Evolutionary conservation across 345 rosid genomes (phyloP), one percentile per base, ranked within the genome.

Genomic region (Eucalyptus pauciflora): DNA sequence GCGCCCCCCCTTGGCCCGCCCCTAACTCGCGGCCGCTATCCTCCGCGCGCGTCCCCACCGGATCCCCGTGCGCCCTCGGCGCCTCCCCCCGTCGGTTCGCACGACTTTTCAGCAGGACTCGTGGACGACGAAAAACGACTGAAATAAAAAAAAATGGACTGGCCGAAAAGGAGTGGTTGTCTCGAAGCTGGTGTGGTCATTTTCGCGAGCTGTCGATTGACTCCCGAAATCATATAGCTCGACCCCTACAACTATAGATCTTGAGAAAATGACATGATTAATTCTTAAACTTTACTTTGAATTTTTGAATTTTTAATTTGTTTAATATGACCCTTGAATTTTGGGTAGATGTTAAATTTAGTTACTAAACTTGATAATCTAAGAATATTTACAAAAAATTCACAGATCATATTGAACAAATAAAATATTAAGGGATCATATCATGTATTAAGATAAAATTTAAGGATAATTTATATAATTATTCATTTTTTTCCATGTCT

Each of bases 231-330:
- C 83, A 37, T 5, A 7, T 37, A 37, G 83, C 27, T 71, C 24
- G 46, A 71, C 13, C 48, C 83, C 83, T 4, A 41, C 27, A 41
- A 76, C 27, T 10, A 11, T 6, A 41, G 83, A 76, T 69, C 0
- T 7, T 1, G 62, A 24, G 62, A 56, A 56, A 56, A 56, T 56
- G 62, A 56, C 13, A 56, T 22, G 0, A 52, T 18, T 18, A 52
- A 18, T 52, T 52, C 25, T 52, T 4, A 2, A 52, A 18, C 1
- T 52, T 52, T 18, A 18, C 1, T 52, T 18, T 2, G 1, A 52
- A 0, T 18, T 3, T 52, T 52, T 1, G 2, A 9, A 56, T 0
- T 22, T 56, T 56, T 9, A 56, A 22, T 56, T 56, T 22, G 4
- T 56, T 22, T 20, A 8, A 56, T 56, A 56, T 56, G 3, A 56